Conservation (phyloP, 352 stramenopile species). For the Hyaloperonospora brassicae region DNA sequence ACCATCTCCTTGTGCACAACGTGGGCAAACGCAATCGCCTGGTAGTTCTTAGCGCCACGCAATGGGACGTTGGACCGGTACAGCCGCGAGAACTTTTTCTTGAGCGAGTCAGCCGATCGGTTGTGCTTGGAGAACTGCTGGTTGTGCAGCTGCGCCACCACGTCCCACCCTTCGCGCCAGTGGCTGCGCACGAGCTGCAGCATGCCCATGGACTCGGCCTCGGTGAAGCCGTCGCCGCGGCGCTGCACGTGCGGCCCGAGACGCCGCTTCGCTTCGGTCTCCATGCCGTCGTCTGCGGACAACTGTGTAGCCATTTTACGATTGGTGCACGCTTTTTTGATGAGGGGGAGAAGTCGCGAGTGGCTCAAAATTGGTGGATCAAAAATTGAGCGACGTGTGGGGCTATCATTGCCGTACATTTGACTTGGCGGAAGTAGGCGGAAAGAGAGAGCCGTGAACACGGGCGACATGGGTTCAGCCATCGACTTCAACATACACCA, state of each 20-base stretch:
- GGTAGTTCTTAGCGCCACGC: conserved; percentile 33
- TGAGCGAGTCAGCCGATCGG: conserved; percentile 36
- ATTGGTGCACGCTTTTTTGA: conserved; percentile 1
- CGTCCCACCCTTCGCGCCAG: conserved; percentile 35
- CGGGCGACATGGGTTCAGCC: too few relatives aligned
- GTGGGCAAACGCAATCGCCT: conserved; percentile 28
- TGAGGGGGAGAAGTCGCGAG: conserved; percentile 17
- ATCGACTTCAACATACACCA: too few relatives aligned
- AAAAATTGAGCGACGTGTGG: conserved; percentile 13
- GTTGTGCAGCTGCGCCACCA: conserved; percentile 33
- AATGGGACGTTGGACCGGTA: conserved; percentile 24
- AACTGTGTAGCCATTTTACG: conserved; percentile 25
- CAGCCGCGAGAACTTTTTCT: conserved; percentile 37
- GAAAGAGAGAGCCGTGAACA: too few relatives aligned
- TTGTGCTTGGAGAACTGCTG: conserved; percentile 28
- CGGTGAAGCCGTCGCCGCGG: conserved; percentile 33
- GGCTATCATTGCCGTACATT: conserved; percentile 11
- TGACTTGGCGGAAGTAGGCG: not conserved
- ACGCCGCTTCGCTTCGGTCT: conserved; percentile 21
- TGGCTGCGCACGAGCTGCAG: conserved; percentile 28
- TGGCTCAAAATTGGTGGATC: conserved; percentile 18
- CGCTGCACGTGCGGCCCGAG: conserved; percentile 23
- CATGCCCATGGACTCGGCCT: conserved; percentile 32
- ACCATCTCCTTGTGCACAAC: conserved; percentile 34
- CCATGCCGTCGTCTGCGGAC: conserved; percentile 13